Conservation (phyloP, 441 rosid species). For the Gossypium lobatum region DNA sequence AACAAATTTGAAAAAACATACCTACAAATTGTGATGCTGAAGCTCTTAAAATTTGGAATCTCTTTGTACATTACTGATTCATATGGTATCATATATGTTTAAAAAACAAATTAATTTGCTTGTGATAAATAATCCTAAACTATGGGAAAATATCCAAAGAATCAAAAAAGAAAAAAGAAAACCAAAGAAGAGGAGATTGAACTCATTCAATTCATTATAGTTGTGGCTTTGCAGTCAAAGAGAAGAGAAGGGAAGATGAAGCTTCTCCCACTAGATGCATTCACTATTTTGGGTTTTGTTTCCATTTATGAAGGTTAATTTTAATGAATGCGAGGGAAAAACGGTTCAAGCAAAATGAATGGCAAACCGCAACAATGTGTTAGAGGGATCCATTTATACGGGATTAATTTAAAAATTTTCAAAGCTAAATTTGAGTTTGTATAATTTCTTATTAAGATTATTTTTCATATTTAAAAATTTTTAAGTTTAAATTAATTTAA, state of each 20-base stretch:
- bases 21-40: background rate
- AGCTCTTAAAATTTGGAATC: background rate
- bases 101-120: background rate
- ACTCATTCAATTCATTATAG: slow-evolving; percentile 10
- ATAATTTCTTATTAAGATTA: background rate
- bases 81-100: background rate
- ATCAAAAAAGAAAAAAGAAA: background rate
- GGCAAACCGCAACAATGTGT: slow-evolving; percentile 3
- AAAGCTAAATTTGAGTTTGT: background rate
- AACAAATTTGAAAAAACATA: background rate
- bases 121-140: background rate
- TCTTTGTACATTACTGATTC: background rate
- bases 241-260: slow-evolving; percentile 5
- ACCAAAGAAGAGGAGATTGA: background rate
- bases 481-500: background rate
- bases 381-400: background rate
- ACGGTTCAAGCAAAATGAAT: slow-evolving; percentile 8
- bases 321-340: slow-evolving; percentile 23
- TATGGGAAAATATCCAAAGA: background rate
- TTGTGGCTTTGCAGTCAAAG: slow-evolving; percentile 14
- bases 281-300: slow-evolving; percentile 15
- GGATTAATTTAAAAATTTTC: background rate
- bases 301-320: background rate
- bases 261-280: background rate
- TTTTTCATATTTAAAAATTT: background rate